Evolutionary conservation across 495 filamentous ascomycete genomes (phyloP), one percentile per base, ranked within the genome.

Genomic region (Pyronema omphalodes): DNA sequence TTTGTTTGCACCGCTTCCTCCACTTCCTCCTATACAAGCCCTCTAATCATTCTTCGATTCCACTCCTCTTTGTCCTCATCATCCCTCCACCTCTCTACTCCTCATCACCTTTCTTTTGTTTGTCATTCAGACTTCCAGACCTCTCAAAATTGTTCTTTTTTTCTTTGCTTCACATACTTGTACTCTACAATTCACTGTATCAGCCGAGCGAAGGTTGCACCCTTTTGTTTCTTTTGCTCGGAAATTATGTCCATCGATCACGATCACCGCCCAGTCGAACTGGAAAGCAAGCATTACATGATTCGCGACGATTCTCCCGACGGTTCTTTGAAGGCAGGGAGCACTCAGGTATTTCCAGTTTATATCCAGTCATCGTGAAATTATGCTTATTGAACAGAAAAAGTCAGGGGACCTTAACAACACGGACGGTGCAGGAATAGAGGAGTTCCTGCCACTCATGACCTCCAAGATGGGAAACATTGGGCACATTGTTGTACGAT

Each of bases 391-490:
- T 51, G 48, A 51, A 17, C 9, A 35, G 11, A 37, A 52, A 14
- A 17, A 41, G 52, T 40, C 37, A 12, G 41, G 40, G 33, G 41
- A 54, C 7, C n/a, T 54, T n/a, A 54, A 54, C 29, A 54, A 12
- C 8, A 54, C 39, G 9, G 52, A 54, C 41, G 52, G 52, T 45
- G 52, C 52, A 11, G 52, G 52, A 23, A 8, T 45, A 14, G 52
- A 54, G 14, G 55, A 56, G 23, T 51, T 53, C 36, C 46, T 61
- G 19, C 51, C 58, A 54, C 60, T 62, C 36, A 56, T 61, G 39
- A 58, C 60, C 29, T 62, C 60, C 37, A 62, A 61, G 44, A 62
- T 62, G 60, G 59, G 48, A 49, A 62, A 62, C 36, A 51, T 57
- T 43, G 60, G 60, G 34, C 51, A 59, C 6, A 54, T 52, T 40